Base-by-base conservation (phyloP, 805 yeast species). In the Candida loeiensis region DNA sequence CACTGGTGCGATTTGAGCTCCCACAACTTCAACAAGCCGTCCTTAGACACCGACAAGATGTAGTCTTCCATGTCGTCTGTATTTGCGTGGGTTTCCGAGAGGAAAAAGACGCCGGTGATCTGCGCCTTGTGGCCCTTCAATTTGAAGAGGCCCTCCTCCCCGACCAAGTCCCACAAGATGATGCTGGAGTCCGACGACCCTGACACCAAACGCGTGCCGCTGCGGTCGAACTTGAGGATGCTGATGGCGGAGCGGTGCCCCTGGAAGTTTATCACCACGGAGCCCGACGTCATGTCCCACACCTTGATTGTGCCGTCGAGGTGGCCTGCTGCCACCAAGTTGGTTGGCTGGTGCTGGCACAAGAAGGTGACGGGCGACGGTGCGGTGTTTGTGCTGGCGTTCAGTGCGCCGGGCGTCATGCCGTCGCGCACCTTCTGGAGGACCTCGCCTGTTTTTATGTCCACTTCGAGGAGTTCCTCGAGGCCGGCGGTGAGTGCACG, bases 111-210 rank as follows among this genome's bases (percentile, higher is more conserved):
- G 0, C 95, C 95, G 1, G 96, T 90, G 49, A 93, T 83, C 49
- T 82, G 85, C 49, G 88, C 91, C 58, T 85, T 82, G 60, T 93
- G 99, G 4, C 97, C 89, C 58, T 85, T 79, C 45, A 93, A 72
- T 53, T 91, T 83, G 66, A 77, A 85, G 24, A 91, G 63, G 9
- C 99, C 99, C 19, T 77, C 80, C 68, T 93, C 99, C 7, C 87
- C 85, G 12, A 93, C 90, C 40, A 93, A 74, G 66, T 93, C 99
- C 99, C 99, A 93, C 49, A 89, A 72, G 46, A 93, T 83, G 24
- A 91, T 78, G 40, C 77, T 71, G 3, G 96, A 76, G 61, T 93
- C 99, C 36, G 77, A 76, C 1, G 96, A 82, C 2, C 98, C 99
- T 4, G 95, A 85, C 22, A 82, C 75, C 13, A 93, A 66, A 46